These are phyloP conservation scores for Hagleromyces aurorensis DNA, from an alignment of 805 yeast species.

Conservation along the genomic window DNA sequence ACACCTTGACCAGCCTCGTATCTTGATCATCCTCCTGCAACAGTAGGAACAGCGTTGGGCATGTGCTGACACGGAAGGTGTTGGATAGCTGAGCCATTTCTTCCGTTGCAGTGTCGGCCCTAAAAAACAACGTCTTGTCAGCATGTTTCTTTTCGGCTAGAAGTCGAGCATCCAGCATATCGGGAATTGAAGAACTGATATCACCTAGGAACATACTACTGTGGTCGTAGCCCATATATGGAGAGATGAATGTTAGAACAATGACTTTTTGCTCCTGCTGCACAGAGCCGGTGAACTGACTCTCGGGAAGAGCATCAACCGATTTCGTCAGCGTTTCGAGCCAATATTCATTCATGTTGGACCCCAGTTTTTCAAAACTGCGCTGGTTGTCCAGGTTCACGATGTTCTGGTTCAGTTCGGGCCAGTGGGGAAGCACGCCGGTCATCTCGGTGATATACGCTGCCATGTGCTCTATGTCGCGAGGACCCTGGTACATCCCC, in stretches of 20 bases:
- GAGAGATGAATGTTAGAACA: conserved; percentile 31
- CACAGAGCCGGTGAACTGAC: no score
- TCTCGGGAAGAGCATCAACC: no score
- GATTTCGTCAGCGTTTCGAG: conserved; percentile 1
- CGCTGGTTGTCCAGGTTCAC: conserved; percentile 1
- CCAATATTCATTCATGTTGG: conserved; percentile 2
- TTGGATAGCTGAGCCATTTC: conserved; percentile 23
- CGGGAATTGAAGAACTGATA: conserved; percentile 28
- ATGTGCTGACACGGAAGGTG: conserved; percentile 8
- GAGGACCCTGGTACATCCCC: conserved; percentile 32
- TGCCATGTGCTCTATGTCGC: conserved; percentile 29
- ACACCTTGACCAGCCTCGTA: conserved; percentile 3
- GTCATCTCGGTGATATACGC: conserved; percentile 22
- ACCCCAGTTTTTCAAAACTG: conserved; percentile 1
- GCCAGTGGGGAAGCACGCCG: conserved; percentile 8
- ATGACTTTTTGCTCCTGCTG: conserved; percentile 12
- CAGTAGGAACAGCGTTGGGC: conserved; percentile 9
- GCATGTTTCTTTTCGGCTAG: no score
- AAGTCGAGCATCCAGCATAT: conserved; percentile 12
- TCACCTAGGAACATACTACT: conserved; percentile 20
- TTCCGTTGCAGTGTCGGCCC: conserved; percentile 30
- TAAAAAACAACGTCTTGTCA: conserved; percentile 25
- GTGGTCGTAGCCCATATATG: conserved; percentile 29
- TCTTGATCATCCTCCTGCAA: conserved; percentile 2
- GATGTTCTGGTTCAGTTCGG: conserved; percentile 1